phyloP scores from a whole-genome alignment of 2,329 filamentous ascomycete species.

The Penicillium capsulatum region DNA sequence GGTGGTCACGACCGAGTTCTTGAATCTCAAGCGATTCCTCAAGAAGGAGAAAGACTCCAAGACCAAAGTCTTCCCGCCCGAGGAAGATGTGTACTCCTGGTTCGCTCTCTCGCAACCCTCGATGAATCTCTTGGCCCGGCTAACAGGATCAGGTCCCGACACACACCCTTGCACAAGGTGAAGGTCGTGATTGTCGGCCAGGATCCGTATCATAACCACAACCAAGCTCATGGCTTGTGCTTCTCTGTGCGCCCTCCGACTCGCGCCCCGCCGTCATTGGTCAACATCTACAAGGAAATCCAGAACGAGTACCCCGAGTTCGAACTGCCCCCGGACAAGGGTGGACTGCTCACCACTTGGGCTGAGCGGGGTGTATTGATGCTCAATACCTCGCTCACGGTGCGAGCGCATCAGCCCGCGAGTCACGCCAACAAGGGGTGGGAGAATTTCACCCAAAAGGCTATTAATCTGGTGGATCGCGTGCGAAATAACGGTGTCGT shows the following conservation, averaged over 20 bases:
- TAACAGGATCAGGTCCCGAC: conserved; percentile 68
- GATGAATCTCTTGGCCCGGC: conserved; percentile 7
- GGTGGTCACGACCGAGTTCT: conserved; percentile 70
- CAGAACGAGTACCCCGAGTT: conserved; percentile 85
- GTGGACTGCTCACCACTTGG: conserved; percentile 86
- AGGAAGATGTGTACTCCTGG: conserved; percentile 92
- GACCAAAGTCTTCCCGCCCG: conserved; percentile 80
- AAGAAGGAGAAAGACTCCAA: conserved; percentile 68
- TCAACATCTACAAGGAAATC: conserved; percentile 88
- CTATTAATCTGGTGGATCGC: conserved; percentile 80
- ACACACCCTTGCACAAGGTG: conserved; percentile 82
- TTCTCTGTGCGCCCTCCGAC: conserved; percentile 93
- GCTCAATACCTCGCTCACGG: conserved; percentile 91
- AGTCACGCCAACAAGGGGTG: conserved; percentile 82
- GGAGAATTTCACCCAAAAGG: conserved; percentile 87
- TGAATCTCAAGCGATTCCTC: conserved; percentile 83
- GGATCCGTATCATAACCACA: conserved; percentile 93
- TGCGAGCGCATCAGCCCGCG: conserved; percentile 82
- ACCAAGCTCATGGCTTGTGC: conserved; percentile 92
- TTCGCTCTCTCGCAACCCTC: conserved; percentile 41
- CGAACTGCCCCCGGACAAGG: conserved; percentile 66
- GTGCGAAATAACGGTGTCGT: conserved; percentile 78
- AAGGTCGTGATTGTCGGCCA: conserved; percentile 93
- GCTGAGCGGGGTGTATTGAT: conserved; percentile 88
- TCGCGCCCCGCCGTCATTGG: conserved; percentile 78